Percentiles rank a stretch among this genome's conserved stretches.
phyloP scores from a whole-genome alignment of 371 early-diverging fungal genomes.

The Amoeboradix gromovi region DNA sequence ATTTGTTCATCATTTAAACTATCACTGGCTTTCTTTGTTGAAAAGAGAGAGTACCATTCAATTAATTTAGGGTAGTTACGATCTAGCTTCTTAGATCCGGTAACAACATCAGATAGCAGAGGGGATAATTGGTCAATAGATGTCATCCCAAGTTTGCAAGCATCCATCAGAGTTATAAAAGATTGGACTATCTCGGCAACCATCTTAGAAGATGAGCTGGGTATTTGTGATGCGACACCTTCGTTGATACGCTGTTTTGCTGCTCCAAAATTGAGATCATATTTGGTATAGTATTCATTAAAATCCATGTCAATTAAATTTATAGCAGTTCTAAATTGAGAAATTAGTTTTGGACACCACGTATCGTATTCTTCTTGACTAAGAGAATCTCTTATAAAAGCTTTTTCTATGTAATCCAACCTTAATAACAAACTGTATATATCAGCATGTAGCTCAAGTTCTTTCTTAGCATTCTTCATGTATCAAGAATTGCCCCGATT shows the following conservation, averaged over 20 bases:
- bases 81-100: slow-evolving; percentile 39
- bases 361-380: slow-evolving; percentile 54
- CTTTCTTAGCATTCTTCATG: too few species aligned
- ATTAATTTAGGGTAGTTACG: slow-evolving; percentile 45
- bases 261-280: slow-evolving; percentile 4
- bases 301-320: slow-evolving; percentile 29
- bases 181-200: slow-evolving; percentile 59
- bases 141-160: slow-evolving; percentile 44
- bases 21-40: slow-evolving; percentile 28
- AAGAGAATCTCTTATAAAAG: slow-evolving; percentile 64
- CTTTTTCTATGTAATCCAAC: slow-evolving; percentile 64
- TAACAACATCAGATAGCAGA: slow-evolving; percentile 45
- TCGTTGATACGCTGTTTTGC: too few species aligned
- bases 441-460: slow-evolving; percentile 76
- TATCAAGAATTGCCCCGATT: too few species aligned
- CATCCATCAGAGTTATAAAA: slow-evolving; percentile 78
- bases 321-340: slow-evolving; percentile 65
- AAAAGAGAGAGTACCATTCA: slow-evolving; percentile 27
- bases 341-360: slow-evolving; percentile 56
- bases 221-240: too few species aligned
- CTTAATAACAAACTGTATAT: slow-evolving; percentile 61
- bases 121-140: slow-evolving; percentile 80
- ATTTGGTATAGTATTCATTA: slow-evolving; percentile 11
- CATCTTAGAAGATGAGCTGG: slow-evolving; percentile 35
- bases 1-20: slow-evolving; percentile 55